Evolutionary conservation across 495 filamentous ascomycete species (phyloP), one percentile per base, ranked within the genome.

Genomic region (Penicillium ochrochloron): DNA sequence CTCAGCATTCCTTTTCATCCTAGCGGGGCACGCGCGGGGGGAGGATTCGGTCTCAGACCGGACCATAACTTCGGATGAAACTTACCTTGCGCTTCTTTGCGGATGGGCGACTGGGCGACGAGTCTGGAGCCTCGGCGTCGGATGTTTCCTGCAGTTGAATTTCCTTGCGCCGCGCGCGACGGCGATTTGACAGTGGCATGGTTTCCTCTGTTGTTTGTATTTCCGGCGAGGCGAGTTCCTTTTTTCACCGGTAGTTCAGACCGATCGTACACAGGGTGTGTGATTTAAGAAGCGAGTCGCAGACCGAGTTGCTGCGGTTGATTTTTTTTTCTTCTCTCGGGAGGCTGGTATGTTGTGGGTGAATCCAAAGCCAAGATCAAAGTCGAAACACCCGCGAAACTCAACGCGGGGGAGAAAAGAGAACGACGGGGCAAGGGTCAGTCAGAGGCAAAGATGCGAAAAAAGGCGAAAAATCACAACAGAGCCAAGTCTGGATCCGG

Each of bases 81-180:
- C 77, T 76, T 78, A 90, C 89, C 88, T 90, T 90, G 80, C 87
- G 90, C 79, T 90, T 87, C 74, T 90, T 91, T 74, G 87, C 89
- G 5, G 87, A 84, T 7, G 89, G 89, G 58, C 88, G 87, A 71
- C 85, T 89, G 33, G 90, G 89, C 29, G 90, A 92, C 37, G 89
- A 91, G 66, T 86, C 84, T 61, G 81, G 84, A 23, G 79, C 77
- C 64, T 86, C 84, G 64, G 74, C 78, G 61, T 85, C 80, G 51
- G 76, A 82, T 10, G 78, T 82, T 69, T 81, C 74, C 69, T 82
- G 78, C 62, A 82, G 73, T 72, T 78, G 71, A 57, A 77, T 73
- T 72, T 80, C 82, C 79, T 80, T 83, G 76, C 73, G 80, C 73
- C 71, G 76, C 70, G 77, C 82, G 72, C 76, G 82, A 75, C 83